phyloP scores from a whole-genome alignment of 2,329 filamentous ascomycete genomes.

The Colletotrichum cereale region DNA sequence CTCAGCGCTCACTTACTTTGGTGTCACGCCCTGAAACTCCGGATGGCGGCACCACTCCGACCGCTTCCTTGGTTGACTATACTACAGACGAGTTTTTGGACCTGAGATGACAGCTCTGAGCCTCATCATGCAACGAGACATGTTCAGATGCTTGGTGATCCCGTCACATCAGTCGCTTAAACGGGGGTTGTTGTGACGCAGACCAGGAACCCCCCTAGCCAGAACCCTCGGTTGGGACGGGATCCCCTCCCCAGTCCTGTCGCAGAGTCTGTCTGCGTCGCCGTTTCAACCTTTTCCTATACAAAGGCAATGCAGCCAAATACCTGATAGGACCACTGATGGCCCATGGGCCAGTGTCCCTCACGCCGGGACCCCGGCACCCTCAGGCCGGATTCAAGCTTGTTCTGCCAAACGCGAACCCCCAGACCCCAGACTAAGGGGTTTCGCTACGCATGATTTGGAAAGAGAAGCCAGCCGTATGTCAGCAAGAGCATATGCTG shows the following conservation, averaged over 20 bases:
- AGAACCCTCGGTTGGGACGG: conserved; percentile 26
- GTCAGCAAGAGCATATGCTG: conserved; percentile 8
- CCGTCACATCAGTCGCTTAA: conserved; percentile 35
- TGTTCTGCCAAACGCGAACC: conserved; percentile 21
- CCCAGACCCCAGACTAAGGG: conserved; percentile 16
- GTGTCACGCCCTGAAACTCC: conserved; percentile 38
- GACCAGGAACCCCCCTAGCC: conserved; percentile 25
- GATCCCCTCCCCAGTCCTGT: conserved; percentile 21
- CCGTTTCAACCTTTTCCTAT: conserved; percentile 34
- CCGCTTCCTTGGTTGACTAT: background rate
- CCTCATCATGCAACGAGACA: conserved; percentile 17
- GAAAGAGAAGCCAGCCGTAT: conserved; percentile 13
- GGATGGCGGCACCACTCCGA: conserved; percentile 33
- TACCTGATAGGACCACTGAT: conserved; percentile 1
- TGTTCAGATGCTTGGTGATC: conserved; percentile 39
- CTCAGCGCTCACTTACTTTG: background rate
- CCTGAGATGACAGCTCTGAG: conserved; percentile 36
- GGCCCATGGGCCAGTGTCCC: background rate
- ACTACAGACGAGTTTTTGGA: conserved; percentile 23
- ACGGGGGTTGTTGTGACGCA: conserved; percentile 30
- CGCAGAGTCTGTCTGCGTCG: conserved; percentile 32
- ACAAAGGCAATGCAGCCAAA: conserved; percentile 22
- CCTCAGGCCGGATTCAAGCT: conserved; percentile 8
- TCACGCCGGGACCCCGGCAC: background rate
- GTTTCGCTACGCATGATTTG: conserved; percentile 29